These are phyloP conservation scores for Bondarzewia mesenterica DNA, from an alignment of 1,284 basidiomycete species.

Conservation along the genomic window DNA sequence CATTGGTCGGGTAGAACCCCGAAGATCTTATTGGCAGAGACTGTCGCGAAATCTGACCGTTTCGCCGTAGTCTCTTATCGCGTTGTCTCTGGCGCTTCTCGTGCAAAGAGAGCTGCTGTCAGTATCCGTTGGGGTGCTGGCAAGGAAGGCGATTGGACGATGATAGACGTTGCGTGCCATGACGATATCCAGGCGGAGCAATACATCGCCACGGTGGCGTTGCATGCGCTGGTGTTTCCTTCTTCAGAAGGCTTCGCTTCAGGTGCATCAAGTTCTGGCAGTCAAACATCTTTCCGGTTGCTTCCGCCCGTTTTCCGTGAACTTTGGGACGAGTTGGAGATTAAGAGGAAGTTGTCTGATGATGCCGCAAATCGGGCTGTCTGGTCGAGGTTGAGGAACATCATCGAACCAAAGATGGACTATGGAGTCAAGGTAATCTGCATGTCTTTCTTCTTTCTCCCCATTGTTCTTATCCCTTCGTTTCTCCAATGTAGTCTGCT, in stretches of 20 bases:
- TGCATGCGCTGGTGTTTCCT: slow-evolving; percentile 70
- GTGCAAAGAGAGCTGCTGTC: slow-evolving; percentile 66
- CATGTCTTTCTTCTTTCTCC: neutral
- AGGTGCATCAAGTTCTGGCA: slow-evolving; percentile 31
- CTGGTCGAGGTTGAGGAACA: slow-evolving; percentile 63
- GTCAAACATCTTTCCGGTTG: slow-evolving; percentile 55
- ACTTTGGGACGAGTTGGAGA: slow-evolving; percentile 90
- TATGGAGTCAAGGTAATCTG: slow-evolving; percentile 31
- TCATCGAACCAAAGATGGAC: slow-evolving; percentile 52
- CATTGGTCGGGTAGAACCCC: slow-evolving; percentile 74
- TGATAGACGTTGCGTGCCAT: slow-evolving; percentile 82
- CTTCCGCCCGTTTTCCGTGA: slow-evolving; percentile 83
- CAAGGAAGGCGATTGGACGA: slow-evolving; percentile 64
- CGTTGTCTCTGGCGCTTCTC: slow-evolving; percentile 55
- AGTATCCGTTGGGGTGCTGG: slow-evolving; percentile 67
- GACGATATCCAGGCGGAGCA: slow-evolving; percentile 81
- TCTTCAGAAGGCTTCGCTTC: slow-evolving; percentile 53
- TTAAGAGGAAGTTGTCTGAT: slow-evolving; percentile 49
- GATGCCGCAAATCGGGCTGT: slow-evolving; percentile 59
- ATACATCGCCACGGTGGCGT: slow-evolving; percentile 81
- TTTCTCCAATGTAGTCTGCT: slow-evolving; percentile 17
- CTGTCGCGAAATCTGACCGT: slow-evolving; percentile 58
- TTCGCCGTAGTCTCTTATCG: slow-evolving; percentile 70
- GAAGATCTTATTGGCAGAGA: slow-evolving; percentile 60
- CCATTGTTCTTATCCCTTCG: too few species aligned